A percentile compares a stretch with the other conserved stretches of the same genome.
These are phyloP conservation scores for Tilletia caries DNA, from an alignment of 1,284 basidiomycete species.

Conservation along the genomic window DNA sequence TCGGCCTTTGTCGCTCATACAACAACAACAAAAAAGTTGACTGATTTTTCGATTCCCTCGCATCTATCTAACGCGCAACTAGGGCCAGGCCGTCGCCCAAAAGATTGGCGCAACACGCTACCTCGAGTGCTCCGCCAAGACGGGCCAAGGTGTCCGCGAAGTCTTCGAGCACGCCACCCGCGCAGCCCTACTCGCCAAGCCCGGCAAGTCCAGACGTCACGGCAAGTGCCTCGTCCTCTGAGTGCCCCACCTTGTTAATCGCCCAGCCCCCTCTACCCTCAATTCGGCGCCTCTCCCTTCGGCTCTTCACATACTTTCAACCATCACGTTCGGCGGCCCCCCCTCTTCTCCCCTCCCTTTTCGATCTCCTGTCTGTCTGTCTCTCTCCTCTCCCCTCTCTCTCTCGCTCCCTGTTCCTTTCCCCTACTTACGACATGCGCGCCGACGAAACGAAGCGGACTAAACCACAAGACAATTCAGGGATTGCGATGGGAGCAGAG, in stretches of 20 bases:
- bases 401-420: not conserved
- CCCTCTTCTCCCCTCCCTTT: conserved; percentile 4
- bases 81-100: conserved; percentile 81
- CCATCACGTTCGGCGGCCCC: too few species aligned
- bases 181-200: conserved; percentile 65
- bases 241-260: conserved; percentile 19
- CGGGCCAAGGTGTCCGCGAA: conserved; percentile 82
- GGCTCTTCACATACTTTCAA: not conserved
- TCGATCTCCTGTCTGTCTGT: not conserved
- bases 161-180: conserved; percentile 86
- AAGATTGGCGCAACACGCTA: conserved; percentile 85
- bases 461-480: not conserved
- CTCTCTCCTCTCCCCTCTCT: not conserved
- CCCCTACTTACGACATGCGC: not conserved
- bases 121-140: conserved; percentile 85
- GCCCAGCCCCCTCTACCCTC: not conserved
- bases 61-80: too few species aligned
- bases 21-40: not conserved
- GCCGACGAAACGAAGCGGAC: not conserved
- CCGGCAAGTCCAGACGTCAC: conserved; percentile 55
- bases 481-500: not conserved
- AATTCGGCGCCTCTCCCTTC: not conserved
- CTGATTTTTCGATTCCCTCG: conserved; percentile 10
- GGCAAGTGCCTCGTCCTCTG: conserved; percentile 63
- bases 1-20: not conserved